A percentile compares a stretch with the other conserved stretches of the same genome.
Conservation (phyloP, 179 eudicot genomes). For the Spinacia oleracea region DNA sequence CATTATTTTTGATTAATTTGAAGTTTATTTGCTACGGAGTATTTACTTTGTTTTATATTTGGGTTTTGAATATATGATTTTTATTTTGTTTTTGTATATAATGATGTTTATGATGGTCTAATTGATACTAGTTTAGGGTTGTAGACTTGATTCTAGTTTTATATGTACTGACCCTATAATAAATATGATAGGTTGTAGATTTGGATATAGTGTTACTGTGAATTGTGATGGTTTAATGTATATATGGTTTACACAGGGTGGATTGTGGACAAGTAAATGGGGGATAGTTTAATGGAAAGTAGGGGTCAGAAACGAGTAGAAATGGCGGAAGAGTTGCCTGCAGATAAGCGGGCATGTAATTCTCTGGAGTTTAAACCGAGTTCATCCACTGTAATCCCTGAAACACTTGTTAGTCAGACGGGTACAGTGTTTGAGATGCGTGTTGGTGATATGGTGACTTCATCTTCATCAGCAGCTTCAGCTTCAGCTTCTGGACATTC, state of each 20-base stretch:
- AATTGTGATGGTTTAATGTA: slow-evolving; percentile 13
- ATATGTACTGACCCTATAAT: too few relatives aligned
- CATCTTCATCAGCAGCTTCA: slow-evolving; percentile 71
- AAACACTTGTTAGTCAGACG: slow-evolving; percentile 33
- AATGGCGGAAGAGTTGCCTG: slow-evolving; percentile 62
- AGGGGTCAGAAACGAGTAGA: slow-evolving; percentile 86
- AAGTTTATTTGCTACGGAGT: background rate
- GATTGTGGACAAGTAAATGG: slow-evolving; percentile 26
- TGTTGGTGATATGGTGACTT: slow-evolving; percentile 75
- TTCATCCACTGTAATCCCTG: slow-evolving; percentile 60
- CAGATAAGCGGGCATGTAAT: slow-evolving; percentile 86
- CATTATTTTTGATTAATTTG: background rate
- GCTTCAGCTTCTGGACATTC: slow-evolving; percentile 64
- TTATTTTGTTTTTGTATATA: background rate
- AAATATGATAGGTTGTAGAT: too few relatives aligned
- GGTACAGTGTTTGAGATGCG: slow-evolving; percentile 39
- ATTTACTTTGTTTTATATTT: background rate
- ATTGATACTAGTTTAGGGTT: background rate
- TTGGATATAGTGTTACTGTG: background rate
- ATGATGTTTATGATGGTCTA: background rate
- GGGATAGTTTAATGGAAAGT: slow-evolving; percentile 53
- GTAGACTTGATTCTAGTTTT: background rate
- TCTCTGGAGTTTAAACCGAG: slow-evolving; percentile 69
- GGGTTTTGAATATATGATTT: too few relatives aligned
- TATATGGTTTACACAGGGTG: slow-evolving; percentile 22